A percentile compares a stretch with the other conserved stretches of the same genome.
phyloP scores from a whole-genome alignment of 2,329 filamentous ascomycete genomes.

The Microcera coccophila region DNA sequence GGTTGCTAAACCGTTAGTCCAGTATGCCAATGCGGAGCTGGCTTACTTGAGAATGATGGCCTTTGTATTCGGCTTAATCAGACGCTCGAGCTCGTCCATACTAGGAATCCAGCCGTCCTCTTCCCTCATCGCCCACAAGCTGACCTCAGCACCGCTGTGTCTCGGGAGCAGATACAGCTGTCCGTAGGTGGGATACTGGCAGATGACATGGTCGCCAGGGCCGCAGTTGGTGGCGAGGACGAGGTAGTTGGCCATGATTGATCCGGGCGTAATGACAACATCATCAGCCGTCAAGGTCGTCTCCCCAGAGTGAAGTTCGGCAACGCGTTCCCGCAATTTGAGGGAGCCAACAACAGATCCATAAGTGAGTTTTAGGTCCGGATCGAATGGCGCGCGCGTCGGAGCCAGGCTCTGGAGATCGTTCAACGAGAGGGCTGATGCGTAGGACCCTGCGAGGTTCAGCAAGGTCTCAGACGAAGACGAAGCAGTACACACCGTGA shows the following conservation, averaged over 20 bases:
- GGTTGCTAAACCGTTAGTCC: slow-evolving; percentile 49
- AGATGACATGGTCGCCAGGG: slow-evolving; percentile 71
- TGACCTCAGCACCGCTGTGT: slow-evolving; percentile 69
- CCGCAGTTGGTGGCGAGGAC: slow-evolving; percentile 55
- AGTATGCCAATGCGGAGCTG: slow-evolving; percentile 27
- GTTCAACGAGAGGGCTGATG: background rate
- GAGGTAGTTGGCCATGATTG: slow-evolving; percentile 74
- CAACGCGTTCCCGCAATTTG: slow-evolving; percentile 2
- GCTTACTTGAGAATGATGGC: slow-evolving; percentile 18
- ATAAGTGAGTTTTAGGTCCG: background rate
- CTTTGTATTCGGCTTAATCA: slow-evolving; percentile 66
- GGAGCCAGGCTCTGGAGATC: background rate
- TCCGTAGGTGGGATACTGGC: slow-evolving; percentile 78
- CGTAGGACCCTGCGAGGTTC: background rate
- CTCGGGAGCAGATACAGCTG: slow-evolving; percentile 72
- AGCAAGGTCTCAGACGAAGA: background rate
- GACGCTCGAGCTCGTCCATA: slow-evolving; percentile 56
- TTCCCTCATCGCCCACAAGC: slow-evolving; percentile 65
- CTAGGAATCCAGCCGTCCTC: slow-evolving; percentile 62
- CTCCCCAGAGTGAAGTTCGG: slow-evolving; percentile 3
- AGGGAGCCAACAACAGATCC: background rate
- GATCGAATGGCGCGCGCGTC: background rate
- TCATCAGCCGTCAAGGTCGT: slow-evolving; percentile 42
- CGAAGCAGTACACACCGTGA: background rate
- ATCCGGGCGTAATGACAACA: slow-evolving; percentile 70